Base-by-base conservation (phyloP, 2,329 filamentous ascomycete genomes). In the Penicillium psychrosexuale region DNA sequence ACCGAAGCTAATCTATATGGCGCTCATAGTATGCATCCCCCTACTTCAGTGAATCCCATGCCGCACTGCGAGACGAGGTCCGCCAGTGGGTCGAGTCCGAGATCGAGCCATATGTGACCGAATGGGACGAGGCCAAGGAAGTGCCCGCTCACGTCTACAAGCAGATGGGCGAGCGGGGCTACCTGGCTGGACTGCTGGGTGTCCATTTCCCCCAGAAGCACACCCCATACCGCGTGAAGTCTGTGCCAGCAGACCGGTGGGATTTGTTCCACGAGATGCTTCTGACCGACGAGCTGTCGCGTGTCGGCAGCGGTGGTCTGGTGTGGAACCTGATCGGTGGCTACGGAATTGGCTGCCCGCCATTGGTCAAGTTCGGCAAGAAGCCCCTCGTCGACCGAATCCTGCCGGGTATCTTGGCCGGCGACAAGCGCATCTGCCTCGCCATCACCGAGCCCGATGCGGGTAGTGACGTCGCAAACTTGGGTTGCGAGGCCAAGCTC, bases 231-330 rank as follows among this genome's bases (percentile, higher is more conserved):
- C 78, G 81, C 6, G 84, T 97, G 66, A 84, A 89, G 77, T 88
- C 85, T 46, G 94, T 99, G 12, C 75, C 88, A 0, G 80, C 89
- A 0, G 91, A 97, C 77, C 87, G 94, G 72, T 99, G 93, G 93
- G 94, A 99, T 78, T 84, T 96, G 42, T 99, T 97, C 86, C 94
- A 99, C 77, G 94, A 99, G 82, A 83, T 97, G 84, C 82, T 97
- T 42, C 72, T 99, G 56, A 97, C 93, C 1, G 94, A 99, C 66
- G 94, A 99, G 82, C 79, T 99, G 42, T 96, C 90, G 37, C 90
- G 94, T 52, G 81, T 86, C 47, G 94, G 88, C 53, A 95, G 90
- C 45, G 94, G 94, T 68, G 94, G 94, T 55, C 88, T 97, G 61
- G 91, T 97, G 22, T 97, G 94, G 94, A 96, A 96, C 75, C 79